These are phyloP conservation scores for Tremellales sp. DNA, from an alignment of 1,284 basidiomycete species.

Conservation along the genomic window DNA sequence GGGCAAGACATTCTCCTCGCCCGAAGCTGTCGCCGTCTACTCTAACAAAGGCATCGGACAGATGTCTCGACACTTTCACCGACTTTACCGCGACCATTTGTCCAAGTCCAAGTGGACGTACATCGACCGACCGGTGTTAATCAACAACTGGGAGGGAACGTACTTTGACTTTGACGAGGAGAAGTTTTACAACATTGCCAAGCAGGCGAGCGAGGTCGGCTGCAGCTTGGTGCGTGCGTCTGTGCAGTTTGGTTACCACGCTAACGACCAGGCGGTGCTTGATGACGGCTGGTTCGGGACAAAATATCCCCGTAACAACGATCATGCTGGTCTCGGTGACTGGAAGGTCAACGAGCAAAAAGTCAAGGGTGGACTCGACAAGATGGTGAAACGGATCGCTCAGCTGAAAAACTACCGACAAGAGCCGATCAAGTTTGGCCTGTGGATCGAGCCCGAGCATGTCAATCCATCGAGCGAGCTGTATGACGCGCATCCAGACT, in stretches of 20 bases:
- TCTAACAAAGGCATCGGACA: slow-evolving; percentile 19
- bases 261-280: slow-evolving; percentile 24
- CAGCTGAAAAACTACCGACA: slow-evolving; percentile 1
- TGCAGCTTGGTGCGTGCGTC: slow-evolving; percentile 25
- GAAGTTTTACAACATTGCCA: slow-evolving; percentile 18
- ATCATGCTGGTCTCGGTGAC: slow-evolving; percentile 30
- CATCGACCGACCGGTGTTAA: slow-evolving; percentile 20
- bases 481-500: slow-evolving; percentile 33
- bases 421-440: slow-evolving; percentile 22
- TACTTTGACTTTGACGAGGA: slow-evolving; percentile 31
- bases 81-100: slow-evolving; percentile 27
- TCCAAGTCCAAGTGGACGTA: slow-evolving; percentile 11
- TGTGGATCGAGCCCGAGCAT: slow-evolving; percentile 43
- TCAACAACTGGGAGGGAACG: slow-evolving; percentile 40
- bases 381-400: slow-evolving; percentile 13
- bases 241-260: too few species aligned
- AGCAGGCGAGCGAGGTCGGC: slow-evolving; percentile 20
- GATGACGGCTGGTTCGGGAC: slow-evolving; percentile 42
- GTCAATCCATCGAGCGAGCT: slow-evolving; percentile 29
- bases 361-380: slow-evolving; percentile 23
- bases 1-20: slow-evolving; percentile 23
- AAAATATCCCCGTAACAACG: slow-evolving; percentile 23
- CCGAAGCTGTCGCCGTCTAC: slow-evolving; percentile 30
- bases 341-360: slow-evolving; percentile 26
- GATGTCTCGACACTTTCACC: slow-evolving; percentile 11